Evolutionary conservation across 2,329 filamentous ascomycete species (phyloP), one percentile per base, ranked within the genome.

Genomic region (Fusarium cicatricum): DNA sequence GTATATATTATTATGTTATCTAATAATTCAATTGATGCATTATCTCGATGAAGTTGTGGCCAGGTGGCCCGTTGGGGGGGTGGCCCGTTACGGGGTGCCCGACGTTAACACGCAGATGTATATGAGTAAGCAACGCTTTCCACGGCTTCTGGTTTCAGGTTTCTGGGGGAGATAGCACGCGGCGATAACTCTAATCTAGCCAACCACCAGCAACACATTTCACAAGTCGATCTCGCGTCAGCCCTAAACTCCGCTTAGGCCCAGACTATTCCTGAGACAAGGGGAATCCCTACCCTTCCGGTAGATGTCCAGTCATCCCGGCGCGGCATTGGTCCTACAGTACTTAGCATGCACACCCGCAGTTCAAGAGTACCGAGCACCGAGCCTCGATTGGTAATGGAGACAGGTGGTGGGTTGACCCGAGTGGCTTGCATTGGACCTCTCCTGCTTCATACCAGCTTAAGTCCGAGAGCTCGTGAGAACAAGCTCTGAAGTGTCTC

Each of bases 361-460:
- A n/a, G n/a, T n/a, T n/a, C n/a, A n/a, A n/a, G 14, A 42, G 15
- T 17, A 40, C 49, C 50, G 37, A 53, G 38, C 42, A 21, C 60
- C 60, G 60, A 63, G 55, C 26, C 34, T 32, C 15, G 62, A 58
- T 67, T 70, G 64, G 64, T 70, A 70, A 70, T 62, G 45, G 40
- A 32, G 32, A 37, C 47, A n/a, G n/a, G n/a, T 44, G 23, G 19
- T 38, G 11, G 53, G 44, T 62, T 62, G 41, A 60, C 44, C 63
- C 58, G 63, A 64, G 31, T 58, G 46, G 44, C 41, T 21, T 39
- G 16, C 52, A 60, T 33, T n/a, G 11, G 17, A 16, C 28, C 9
- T 3, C 23, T 38, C 11, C 9, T 38, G 43, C 34, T 14, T 45
- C 15, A n/a, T 11, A 17, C 4, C 36, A 2, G 31, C 42, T 5